Evolutionary conservation across 2,329 filamentous ascomycete genomes (phyloP).

Genomic region (Pseudopithomyces maydicus): DNA sequence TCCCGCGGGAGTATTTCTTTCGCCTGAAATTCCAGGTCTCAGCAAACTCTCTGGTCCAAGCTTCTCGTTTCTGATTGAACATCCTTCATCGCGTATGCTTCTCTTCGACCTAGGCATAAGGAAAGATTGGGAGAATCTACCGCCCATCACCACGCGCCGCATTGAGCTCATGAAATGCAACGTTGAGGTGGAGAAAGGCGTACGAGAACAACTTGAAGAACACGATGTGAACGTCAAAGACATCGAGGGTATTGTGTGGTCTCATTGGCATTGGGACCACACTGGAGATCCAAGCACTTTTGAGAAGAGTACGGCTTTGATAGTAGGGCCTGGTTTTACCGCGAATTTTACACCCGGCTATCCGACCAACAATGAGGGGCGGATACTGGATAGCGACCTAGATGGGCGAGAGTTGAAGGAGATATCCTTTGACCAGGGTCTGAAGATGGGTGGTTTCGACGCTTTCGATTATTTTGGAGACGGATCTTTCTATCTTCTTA

Average conservation of each 20-base stretch:
- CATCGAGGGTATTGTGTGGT: conserved; percentile 47
- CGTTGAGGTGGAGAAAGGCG: conserved; percentile 14
- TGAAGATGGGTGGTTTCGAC: conserved; percentile 51
- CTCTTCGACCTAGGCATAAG: conserved; percentile 56
- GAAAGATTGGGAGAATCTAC: conserved; percentile 52
- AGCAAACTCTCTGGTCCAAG: conserved; percentile 29
- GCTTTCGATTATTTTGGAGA: conserved; percentile 62
- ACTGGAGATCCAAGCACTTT: conserved; percentile 56
- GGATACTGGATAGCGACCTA: not conserved
- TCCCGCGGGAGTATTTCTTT: not conserved
- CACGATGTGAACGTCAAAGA: conserved; percentile 15
- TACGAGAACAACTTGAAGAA: conserved; percentile 28
- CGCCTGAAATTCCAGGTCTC: not conserved
- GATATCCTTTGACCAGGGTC: not conserved
- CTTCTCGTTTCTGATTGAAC: conserved; percentile 57
- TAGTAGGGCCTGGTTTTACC: conserved; percentile 60
- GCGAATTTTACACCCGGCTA: conserved; percentile 53
- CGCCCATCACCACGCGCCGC: not conserved
- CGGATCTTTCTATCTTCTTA: conserved; percentile 61
- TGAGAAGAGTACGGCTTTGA: conserved; percentile 49
- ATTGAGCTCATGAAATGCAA: conserved; percentile 12
- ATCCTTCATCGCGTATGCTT: conserved; percentile 47
- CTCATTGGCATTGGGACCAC: conserved; percentile 58
- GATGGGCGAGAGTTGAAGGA: not conserved
- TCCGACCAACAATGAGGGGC: conserved; percentile 33